These are phyloP conservation scores for Suillus bovinus DNA, from an alignment of 768 basidiomycete species.

Conservation along the genomic window DNA sequence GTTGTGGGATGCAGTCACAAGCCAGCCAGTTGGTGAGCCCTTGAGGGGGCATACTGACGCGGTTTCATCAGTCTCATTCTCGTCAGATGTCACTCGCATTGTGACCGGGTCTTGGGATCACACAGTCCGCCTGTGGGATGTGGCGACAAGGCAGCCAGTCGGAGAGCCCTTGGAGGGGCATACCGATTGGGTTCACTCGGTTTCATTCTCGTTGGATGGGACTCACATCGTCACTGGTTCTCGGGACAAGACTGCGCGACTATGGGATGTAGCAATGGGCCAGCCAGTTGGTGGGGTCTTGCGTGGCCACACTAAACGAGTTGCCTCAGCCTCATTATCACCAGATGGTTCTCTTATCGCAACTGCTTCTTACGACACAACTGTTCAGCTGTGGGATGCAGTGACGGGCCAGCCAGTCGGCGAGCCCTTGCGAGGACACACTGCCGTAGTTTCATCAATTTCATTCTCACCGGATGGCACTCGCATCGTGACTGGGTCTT, in stretches of 20 bases:
- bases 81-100: conserved; percentile 21
- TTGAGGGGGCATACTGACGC: not conserved
- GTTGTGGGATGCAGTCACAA: not conserved
- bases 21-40: not conserved
- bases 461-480: no score
- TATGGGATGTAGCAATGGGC: conserved; percentile 4
- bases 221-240: conserved; percentile 2
- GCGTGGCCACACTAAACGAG: not conserved
- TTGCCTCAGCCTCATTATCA: conserved; percentile 5
- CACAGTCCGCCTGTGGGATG: conserved; percentile 23
- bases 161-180: not conserved
- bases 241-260: not conserved
- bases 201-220: not conserved
- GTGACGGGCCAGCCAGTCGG: no score
- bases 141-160: conserved; percentile 22
- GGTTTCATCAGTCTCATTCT: conserved; percentile 17
- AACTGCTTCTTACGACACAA: not conserved
- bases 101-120: conserved; percentile 17
- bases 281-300: not conserved
- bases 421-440: no score
- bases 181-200: not conserved
- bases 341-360: not conserved
- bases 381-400: no score
- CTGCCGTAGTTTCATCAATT: no score
- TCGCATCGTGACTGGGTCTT: no score